Conservation (phyloP, 768 basidiomycete genomes). For the Collybia sordida region DNA sequence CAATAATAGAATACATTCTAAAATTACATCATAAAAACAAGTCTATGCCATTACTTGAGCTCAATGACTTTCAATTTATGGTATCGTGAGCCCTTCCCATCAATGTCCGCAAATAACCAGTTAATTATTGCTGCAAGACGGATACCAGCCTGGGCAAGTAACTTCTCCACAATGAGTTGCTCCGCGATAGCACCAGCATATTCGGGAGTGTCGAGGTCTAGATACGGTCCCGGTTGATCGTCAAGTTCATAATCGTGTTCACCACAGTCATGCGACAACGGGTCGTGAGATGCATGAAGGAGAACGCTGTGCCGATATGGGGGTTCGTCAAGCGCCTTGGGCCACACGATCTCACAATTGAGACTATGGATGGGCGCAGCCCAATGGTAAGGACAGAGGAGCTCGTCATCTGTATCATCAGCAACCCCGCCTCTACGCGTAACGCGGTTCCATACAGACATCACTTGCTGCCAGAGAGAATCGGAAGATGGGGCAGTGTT, state of each 20-base stretch:
- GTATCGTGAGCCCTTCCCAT: not conserved
- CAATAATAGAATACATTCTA: too few relatives aligned
- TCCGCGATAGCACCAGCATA: conserved; percentile 72
- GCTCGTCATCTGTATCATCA: conserved; percentile 47
- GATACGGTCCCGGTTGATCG: conserved; percentile 26
- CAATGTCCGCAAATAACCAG: conserved; percentile 54
- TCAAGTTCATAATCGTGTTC: conserved; percentile 6
- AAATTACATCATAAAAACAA: too few relatives aligned
- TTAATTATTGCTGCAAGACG: conserved; percentile 85
- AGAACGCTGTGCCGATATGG: conserved; percentile 30
- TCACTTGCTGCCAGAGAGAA: conserved; percentile 27
- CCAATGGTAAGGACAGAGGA: conserved; percentile 81
- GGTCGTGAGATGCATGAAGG: conserved; percentile 12
- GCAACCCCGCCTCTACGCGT: conserved; percentile 7
- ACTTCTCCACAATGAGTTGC: conserved; percentile 72
- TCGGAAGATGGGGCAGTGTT: not conserved
- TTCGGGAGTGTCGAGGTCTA: conserved; percentile 80
- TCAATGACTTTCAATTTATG: too few relatives aligned
- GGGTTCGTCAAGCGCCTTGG: conserved; percentile 59
- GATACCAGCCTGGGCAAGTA: conserved; percentile 82
- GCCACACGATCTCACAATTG: conserved; percentile 86
- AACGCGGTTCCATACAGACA: conserved; percentile 22
- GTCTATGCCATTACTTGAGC: too few relatives aligned
- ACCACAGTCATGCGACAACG: conserved; percentile 11
- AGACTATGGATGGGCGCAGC: conserved; percentile 67